Conservation (phyloP, 306 rosid genomes). For the Vachellia collinsii region DNA sequence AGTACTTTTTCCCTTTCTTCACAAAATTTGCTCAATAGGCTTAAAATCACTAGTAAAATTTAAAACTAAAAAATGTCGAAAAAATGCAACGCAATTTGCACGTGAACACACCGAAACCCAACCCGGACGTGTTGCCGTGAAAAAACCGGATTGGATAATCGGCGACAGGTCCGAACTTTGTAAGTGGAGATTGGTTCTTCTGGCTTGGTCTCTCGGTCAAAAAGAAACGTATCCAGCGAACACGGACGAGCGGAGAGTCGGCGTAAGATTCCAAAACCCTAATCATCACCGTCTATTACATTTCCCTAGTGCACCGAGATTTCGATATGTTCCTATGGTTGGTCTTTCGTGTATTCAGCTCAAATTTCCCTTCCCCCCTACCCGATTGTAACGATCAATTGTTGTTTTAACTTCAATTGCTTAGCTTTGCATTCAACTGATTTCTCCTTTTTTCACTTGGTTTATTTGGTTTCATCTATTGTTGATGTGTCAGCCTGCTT, state of each 20-base stretch:
- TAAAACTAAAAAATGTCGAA: neutral
- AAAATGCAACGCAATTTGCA: constrained; percentile 30
- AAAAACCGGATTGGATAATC: constrained; percentile 64
- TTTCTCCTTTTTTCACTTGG: constrained; percentile 8
- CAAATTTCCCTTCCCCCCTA: neutral
- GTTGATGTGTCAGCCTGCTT: constrained; percentile 41
- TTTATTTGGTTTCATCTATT: constrained; percentile 49
- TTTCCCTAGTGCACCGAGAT: neutral
- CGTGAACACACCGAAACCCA: constrained; percentile 55
- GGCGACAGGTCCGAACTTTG: constrained; percentile 67
- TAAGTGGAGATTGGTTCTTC: constrained; percentile 51
- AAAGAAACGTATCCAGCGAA: constrained; percentile 46
- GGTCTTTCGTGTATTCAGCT: neutral
- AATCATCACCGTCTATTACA: constrained; percentile 15
- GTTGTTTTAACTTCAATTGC: neutral
- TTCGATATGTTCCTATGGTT: constrained; percentile 20
- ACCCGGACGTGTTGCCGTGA: constrained; percentile 74
- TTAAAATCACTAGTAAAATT: no score
- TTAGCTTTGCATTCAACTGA: constrained; percentile 21
- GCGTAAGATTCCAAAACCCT: constrained; percentile 53
- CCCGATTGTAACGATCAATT: neutral
- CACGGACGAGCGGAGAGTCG: constrained; percentile 48
- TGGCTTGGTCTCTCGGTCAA: constrained; percentile 56
- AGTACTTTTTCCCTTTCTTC: neutral
- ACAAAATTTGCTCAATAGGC: neutral